Evolutionary conservation across 2,329 filamentous ascomycete genomes (phyloP), one percentile per base, ranked within the genome.

Genomic region (Fusarium stilboides): DNA sequence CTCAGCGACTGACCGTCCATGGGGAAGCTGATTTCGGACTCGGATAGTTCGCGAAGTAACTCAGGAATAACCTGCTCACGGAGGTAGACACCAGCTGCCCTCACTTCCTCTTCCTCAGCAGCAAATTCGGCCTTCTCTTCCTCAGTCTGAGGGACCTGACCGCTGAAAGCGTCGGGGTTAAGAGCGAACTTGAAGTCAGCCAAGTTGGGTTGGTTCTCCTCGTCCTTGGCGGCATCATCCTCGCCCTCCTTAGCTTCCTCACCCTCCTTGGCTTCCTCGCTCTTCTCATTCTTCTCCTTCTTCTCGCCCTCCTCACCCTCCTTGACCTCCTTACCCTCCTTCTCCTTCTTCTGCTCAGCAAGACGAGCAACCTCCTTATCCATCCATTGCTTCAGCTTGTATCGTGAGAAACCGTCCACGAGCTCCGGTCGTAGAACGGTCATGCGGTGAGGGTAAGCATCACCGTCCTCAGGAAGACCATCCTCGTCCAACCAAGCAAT

Each of bases 1-100:
- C 92, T 93, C 61, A 99, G 85, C 20, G 95, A 98, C 76, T 92
- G 89, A n/a, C 96, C 96, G 75, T 99, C 97, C 94, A 98, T 98
- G 14, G 96, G 96, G 84, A 98, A 98, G 75, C 95, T 96, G 71
- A 97, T 91, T 72, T 99, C 95, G 8, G 94, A 94, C 70, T 97
- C 93, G 77, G 92, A 91, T 61, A 99, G 87, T 75, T 99, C 95
- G 66, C 91, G 90, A 60, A 98, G 82, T 59, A 99, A 86, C 57
- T 92, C 89, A n/a, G 95, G 94, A 69, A 99, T 92, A 56, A 94
- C 88, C 63, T 91, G 90, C 10, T 89, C 86, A 10, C 89, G 89
- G 50, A 99, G 86, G 79, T 92, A 94, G 54, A 89, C 85, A 82
- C 94, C 96, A 31, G 94, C 94, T 58, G 91, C 89, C 68, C 93